Conservation (phyloP, 768 basidiomycete genomes). For the Lepiota venenata region DNA sequence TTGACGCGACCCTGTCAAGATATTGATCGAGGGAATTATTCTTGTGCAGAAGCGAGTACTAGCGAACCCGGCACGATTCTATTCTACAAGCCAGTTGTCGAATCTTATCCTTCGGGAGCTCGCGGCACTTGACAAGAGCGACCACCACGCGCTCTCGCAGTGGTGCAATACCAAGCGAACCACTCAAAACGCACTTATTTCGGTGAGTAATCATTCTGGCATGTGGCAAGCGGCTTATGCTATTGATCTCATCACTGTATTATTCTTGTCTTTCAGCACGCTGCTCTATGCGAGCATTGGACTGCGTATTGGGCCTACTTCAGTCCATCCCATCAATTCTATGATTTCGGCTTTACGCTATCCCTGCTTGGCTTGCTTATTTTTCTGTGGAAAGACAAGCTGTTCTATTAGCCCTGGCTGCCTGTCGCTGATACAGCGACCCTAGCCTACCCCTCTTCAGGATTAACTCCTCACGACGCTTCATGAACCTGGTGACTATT, state of each 20-base stretch:
- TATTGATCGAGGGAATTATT: slow-evolving; percentile 8
- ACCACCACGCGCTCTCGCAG: slow-evolving; percentile 16
- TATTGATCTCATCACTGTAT: neutral
- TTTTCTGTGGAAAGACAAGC: slow-evolving; percentile 28
- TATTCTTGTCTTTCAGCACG: slow-evolving; percentile 23
- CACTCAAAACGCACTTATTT: slow-evolving; percentile 21
- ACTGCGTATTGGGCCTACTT: slow-evolving; percentile 21
- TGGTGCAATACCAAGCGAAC: slow-evolving; percentile 27
- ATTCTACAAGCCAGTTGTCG: slow-evolving; percentile 8
- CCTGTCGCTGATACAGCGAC: too few relatives aligned
- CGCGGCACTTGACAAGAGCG: slow-evolving; percentile 11
- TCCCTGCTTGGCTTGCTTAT: slow-evolving; percentile 22
- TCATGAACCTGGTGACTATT: neutral
- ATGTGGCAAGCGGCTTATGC: neutral
- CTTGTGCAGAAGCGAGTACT: slow-evolving; percentile 12
- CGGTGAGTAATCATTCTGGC: slow-evolving; percentile 18
- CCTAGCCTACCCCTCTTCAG: neutral
- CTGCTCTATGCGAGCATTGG: slow-evolving; percentile 33
- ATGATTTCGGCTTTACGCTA: slow-evolving; percentile 22
- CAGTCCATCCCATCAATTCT: slow-evolving; percentile 11
- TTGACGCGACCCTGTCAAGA: neutral
- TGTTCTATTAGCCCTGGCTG: slow-evolving; percentile 11
- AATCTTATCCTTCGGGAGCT: slow-evolving; percentile 26
- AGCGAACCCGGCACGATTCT: slow-evolving; percentile 11
- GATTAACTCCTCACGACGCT: too few relatives aligned